Evolutionary conservation across 1,284 basidiomycete genomes (phyloP).

Genomic region (Moniliella sp.): DNA sequence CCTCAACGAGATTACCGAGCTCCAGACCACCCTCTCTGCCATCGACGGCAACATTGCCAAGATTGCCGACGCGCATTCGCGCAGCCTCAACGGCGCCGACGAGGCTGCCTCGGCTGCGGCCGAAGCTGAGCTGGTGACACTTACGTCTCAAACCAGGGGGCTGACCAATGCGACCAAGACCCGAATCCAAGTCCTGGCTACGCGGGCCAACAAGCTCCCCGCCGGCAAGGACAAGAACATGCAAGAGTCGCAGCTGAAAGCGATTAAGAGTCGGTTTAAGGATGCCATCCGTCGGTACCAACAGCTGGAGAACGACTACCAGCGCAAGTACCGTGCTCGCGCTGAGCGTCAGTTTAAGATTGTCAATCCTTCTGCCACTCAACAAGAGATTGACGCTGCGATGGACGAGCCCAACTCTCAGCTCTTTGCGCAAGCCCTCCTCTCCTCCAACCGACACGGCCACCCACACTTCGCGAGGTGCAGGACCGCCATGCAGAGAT

Average conservation of each 20-base stretch:
- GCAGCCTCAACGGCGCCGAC: slow-evolving; percentile 31
- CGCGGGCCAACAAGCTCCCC: too few species aligned
- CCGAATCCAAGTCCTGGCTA: too few species aligned
- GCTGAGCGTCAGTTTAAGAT: slow-evolving; percentile 92
- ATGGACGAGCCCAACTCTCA: slow-evolving; percentile 49
- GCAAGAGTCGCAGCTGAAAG: slow-evolving; percentile 43
- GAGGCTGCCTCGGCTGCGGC: slow-evolving; percentile 26
- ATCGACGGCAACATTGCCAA: slow-evolving; percentile 29
- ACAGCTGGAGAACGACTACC: slow-evolving; percentile 73
- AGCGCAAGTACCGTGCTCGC: slow-evolving; percentile 75
- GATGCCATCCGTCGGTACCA: slow-evolving; percentile 44
- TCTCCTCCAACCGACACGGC: slow-evolving; percentile 55
- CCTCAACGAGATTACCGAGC: slow-evolving; percentile 24
- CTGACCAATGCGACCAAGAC: too few species aligned
- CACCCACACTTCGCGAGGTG: slow-evolving; percentile 68
- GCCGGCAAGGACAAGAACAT: too few species aligned
- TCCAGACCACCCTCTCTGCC: slow-evolving; percentile 26
- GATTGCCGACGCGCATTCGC: slow-evolving; percentile 29
- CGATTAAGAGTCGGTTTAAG: slow-evolving; percentile 37
- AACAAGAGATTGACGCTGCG: slow-evolving; percentile 51
- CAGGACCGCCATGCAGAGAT: slow-evolving; percentile 76
- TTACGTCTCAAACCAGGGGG: slow-evolving; percentile 26
- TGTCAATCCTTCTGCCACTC: slow-evolving; percentile 65
- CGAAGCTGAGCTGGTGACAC: slow-evolving; percentile 17
- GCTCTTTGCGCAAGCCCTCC: slow-evolving; percentile 61